Base-by-base conservation (phyloP, 202 grass and related monocot species). In the Elaeis oleifera region DNA sequence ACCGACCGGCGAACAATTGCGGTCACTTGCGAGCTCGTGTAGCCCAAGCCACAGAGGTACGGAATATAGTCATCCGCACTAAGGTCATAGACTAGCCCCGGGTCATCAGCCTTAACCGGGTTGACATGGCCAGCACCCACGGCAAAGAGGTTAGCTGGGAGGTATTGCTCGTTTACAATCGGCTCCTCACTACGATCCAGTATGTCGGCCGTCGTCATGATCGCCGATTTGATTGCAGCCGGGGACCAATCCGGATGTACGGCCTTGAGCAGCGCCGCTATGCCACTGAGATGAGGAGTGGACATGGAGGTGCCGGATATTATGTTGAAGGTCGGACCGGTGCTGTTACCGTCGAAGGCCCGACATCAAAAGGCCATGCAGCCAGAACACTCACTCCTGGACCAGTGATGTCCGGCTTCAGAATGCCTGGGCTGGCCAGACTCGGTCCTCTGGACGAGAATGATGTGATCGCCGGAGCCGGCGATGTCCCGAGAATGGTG, bases 221-320 rank as follows among this genome's bases (percentile, higher is more conserved):
- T 83, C 11, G 90, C 90, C 0, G 90, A 95, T 59, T 86, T 95
- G 76, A 95, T 95, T 59, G 71, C 82, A 18, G 90, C 68, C 1
- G 90, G 90, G 0, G 90, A 86, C 90, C 85, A 95, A 23, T 81
- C 78, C 0, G 90, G 82, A 53, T 84, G 60, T 28, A 73, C 70
- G 76, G 71, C 76, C 79, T 86, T 95, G 54, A 95, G 74, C 29
- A 89, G 52, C 17, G 90, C 85, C 2, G 90, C 85, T 29, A 89
- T 76, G 0, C 90, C 90, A 23, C 82, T 89, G n/a, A 89, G 77
- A 67, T 95, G 90, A 36, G 90, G 90, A 1, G 81, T 68, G 1
- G 90, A 69, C 90, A 95, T 95, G 53, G 90, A 95, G 16, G 90
- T 95, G 23, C 90, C 90, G 4, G 85, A 90, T 9, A 80, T 74